Base-by-base conservation (phyloP, 2,329 filamentous ascomycete genomes). In the Pestalotiopsis sp. region DNA sequence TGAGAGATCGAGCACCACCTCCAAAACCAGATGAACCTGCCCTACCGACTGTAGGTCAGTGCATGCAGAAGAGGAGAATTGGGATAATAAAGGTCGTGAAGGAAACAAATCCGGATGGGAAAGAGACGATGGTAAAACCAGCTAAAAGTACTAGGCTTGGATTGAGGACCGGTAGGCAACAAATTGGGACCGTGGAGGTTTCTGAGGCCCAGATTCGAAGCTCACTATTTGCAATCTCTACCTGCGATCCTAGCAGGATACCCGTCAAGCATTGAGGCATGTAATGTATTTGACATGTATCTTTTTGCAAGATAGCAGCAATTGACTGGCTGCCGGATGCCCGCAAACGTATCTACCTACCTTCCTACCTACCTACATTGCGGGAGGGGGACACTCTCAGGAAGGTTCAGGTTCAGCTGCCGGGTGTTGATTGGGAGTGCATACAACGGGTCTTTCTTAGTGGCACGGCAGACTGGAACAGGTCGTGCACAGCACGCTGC, bases 401-500 rank as follows among this genome's bases (percentile, higher is more conserved):
- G 39, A 48, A 44, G 61, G 39, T 64, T 64, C 39, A 22, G 58
- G 14, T 52, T 52, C 44, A 52, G 44, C 44, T 52, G 44, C 56
- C 61, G 17, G 17, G 30, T 22, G 30, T 44, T 52, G 61, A 64
- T 64, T 64, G 38, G 38, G 38, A 35, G 56, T 20, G 61, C 61
- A 64, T 64, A 39, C 24, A 39, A 64, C 61, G 61, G 38, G 61
- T 44, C 56, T 48, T 61, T 35, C 30, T 39, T 64, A 64, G 61
- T 64, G 38, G 20, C 61, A 64, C 61, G 61, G 61, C 61, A 64
- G 39, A 64, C 61, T 64, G 61, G 61, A 39, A 64, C 61, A 64
- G 39, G 61, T 64, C 17, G 38, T 64, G 61, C 38, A 52, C 61
- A 64, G 39, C 61, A 35, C 58, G 44, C 58, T 61, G 58, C 58